Evolutionary conservation across 2,329 filamentous ascomycete species (phyloP), one percentile per base, ranked within the genome.

Genomic region (Macrophomina tecta): DNA sequence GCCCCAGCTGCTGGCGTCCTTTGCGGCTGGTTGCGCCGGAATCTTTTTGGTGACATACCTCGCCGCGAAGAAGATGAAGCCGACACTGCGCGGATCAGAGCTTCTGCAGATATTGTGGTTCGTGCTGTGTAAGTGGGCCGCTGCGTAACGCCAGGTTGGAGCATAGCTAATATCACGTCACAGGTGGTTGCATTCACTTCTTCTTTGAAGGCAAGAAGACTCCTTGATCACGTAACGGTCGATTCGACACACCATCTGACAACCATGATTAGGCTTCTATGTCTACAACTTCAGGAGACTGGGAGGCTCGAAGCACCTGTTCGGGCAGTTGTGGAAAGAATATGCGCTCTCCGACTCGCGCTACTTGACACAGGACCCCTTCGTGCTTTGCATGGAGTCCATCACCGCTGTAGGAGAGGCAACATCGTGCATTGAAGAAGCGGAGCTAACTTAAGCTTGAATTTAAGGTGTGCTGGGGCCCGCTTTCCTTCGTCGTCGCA

Each of bases 271-370:
- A 46, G 65, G 52, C 71, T 63, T 64, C 45, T 96, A 93, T 75
- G 84, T 93, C 69, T 78, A 86, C 69, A 88, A 94, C 75, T 90
- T 92, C 76, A 79, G 82, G 28, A 82, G 80, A 30, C 84, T 97
- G 76, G 87, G 89, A 0, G 82, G 85, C 11, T 87, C 87, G 68
- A 90, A 93, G 75, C 88, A 89, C 65, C 80, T 95, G 7, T 90
- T 94, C 66, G 92, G 90, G 2, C 92, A 97, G 81, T 83, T 97
- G 52, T 97, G 93, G 93, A 97, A 97, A 76, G 93, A 97, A 79
- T 97, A 97, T 76, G 86, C 91, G 3, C 84, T 94, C 40, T 94
- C 91, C 2, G 93, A 97, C 80, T 96, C 93, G 65, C 86, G 93
- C 51, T 97, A 97, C 75, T 82, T 97, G 72, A 93, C 90, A 2